Percentiles rank a stretch among this genome's conserved stretches.
phyloP scores from a whole-genome alignment of 192 early-diverging fungal species.

The Coemansia sp. region DNA sequence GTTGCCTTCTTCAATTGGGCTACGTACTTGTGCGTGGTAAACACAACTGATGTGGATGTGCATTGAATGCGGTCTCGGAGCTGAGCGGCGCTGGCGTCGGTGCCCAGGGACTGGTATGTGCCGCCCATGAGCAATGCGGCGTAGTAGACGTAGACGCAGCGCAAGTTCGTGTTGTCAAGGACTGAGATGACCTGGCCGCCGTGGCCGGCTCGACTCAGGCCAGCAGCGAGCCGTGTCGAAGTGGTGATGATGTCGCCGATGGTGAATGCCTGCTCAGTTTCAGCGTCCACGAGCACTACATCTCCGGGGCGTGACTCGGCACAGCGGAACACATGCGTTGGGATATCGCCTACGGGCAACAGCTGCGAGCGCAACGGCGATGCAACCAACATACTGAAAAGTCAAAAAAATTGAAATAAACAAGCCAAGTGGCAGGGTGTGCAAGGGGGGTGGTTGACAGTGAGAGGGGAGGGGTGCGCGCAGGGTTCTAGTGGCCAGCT shows the following conservation, averaged over 20 bases:
- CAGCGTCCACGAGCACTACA: conserved; percentile 43
- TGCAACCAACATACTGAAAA: conserved; percentile 34
- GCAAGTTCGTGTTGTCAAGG: conserved; percentile 38
- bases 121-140: conserved; percentile 52
- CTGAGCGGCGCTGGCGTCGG: conserved; percentile 7
- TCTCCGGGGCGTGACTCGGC: conserved; percentile 35
- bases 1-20: conserved; percentile 13
- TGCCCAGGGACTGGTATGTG: conserved; percentile 49
- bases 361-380: conserved; percentile 41
- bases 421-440: neutral
- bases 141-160: conserved; percentile 50
- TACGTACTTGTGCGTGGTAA: conserved; percentile 24
- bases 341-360: conserved; percentile 47
- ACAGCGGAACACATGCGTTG: conserved; percentile 43
- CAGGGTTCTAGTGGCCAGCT: neutral
- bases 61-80: conserved; percentile 27
- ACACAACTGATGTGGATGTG: conserved; percentile 33
- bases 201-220: conserved; percentile 23
- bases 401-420: neutral
- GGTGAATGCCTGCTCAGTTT: conserved; percentile 35
- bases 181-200: conserved; percentile 38
- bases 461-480: neutral
- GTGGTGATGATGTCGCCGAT: conserved; percentile 41
- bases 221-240: conserved; percentile 38
- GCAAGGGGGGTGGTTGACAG: neutral